Base-by-base conservation (phyloP, 805 yeast species). In the Candida qinlingensis region DNA sequence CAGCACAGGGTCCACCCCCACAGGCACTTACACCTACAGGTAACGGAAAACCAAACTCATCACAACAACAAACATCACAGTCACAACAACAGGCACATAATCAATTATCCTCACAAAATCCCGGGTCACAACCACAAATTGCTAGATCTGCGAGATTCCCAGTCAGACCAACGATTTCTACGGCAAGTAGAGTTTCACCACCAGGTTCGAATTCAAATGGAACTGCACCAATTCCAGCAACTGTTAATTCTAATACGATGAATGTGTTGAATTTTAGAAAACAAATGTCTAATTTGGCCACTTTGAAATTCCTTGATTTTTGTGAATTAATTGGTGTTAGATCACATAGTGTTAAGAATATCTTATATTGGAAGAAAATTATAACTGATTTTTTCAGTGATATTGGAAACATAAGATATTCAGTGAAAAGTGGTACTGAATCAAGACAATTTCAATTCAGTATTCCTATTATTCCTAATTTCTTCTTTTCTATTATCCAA, bases 381-480 rank as follows among this genome's bases (percentile, higher is more conserved):
- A 68, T 75, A 9, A 63, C 64, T 5, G 83, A 80, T 39, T 74
- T 72, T 52, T 83, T 81, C 59, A 67, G 78, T 38, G 82, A 79
- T 8, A 62, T 64, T 41, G 82, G 83, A 1, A 63, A 70, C 6
- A 56, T 80, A 34, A 66, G 78, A 12, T 71, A 80, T 50, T 64
- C 75, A 1, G 69, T 79, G 37, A 72, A 73, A 49, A 67, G 70
- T 41, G 72, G 70, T 10, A 65, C 66, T 29, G 83, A 75, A 39
- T 66, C 71, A 8, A 66, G 80, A 49, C 83, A 75, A 54, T 87
- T 81, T 62, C 91, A 82, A 50, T 74, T 89, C 26, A 77, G 81
- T 9, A 74, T 77, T 7, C 72, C 79, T 4, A 75, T 87, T 9
- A 75, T 87, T n/a, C 85, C 94, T 1, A 66, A 82, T 40, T 80